These are phyloP conservation scores for Eleusine indica DNA, from an alignment of 176 grass and related monocot species.

Conservation along the genomic window DNA sequence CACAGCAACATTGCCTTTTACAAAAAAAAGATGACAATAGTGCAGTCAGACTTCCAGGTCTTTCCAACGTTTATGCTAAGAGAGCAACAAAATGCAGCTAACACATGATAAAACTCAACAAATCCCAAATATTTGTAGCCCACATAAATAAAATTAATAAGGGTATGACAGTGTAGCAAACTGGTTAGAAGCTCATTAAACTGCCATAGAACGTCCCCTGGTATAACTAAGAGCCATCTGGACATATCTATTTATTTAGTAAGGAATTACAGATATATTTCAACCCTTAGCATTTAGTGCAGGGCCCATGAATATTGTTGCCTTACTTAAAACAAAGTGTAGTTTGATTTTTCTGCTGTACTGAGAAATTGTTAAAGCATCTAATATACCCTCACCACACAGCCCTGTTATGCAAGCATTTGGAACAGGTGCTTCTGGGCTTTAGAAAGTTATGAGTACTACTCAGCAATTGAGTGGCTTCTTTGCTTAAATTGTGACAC, in stretches of 20 bases:
- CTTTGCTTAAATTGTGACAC: neutral
- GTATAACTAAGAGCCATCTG: neutral
- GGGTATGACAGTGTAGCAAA: neutral
- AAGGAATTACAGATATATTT: neutral
- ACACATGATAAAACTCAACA: neutral
- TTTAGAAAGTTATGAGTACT: neutral
- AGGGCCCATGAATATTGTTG: neutral
- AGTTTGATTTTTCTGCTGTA: neutral
- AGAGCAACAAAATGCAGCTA: neutral
- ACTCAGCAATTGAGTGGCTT: neutral
- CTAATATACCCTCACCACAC: neutral
- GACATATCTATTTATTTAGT: neutral
- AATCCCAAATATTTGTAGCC: neutral
- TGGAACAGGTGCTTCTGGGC: neutral
- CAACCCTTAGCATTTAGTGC: neutral
- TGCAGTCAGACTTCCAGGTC: neutral
- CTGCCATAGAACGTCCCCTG: neutral
- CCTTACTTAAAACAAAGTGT: constrained; percentile 18
- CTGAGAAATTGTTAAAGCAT: constrained; percentile 17
- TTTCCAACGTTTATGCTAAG: neutral
- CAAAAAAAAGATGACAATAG: neutral
- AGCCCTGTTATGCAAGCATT: constrained; percentile 18
- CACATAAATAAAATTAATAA: neutral
- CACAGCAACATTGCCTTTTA: neutral
- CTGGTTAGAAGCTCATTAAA: constrained; percentile 20